phyloP scores from a whole-genome alignment of 1,284 basidiomycete species.

The Apiotrichum akiyoshidainum region DNA sequence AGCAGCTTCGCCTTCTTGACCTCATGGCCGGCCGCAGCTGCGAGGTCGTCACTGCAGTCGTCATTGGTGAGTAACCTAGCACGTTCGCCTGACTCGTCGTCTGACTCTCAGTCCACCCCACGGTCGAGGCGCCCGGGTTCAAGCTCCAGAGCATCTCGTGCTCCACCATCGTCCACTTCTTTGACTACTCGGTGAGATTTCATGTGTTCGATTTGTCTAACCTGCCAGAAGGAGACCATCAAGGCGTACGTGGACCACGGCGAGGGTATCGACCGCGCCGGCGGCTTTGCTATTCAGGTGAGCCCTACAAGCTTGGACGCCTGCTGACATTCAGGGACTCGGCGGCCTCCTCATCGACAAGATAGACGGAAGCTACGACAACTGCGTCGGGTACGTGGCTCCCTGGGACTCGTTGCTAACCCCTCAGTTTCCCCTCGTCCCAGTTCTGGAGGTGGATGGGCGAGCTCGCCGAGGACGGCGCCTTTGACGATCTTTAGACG shows the following conservation, averaged over 20 bases:
- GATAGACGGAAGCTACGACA: slow-evolving; percentile 88
- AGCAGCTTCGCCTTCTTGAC: slow-evolving; percentile 57
- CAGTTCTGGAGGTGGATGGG: slow-evolving; percentile 50
- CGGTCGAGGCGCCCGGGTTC: slow-evolving; percentile 80
- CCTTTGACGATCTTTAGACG: slow-evolving; percentile 44
- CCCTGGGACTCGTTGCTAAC: slow-evolving; percentile 1
- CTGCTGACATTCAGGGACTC: slow-evolving; percentile 58
- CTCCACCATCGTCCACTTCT: slow-evolving; percentile 74
- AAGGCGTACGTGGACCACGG: slow-evolving; percentile 82
- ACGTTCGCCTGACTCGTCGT: not conserved
- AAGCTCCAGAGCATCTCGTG: slow-evolving; percentile 80
- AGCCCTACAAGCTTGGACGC: slow-evolving; percentile 4
- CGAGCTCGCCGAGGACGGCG: slow-evolving; percentile 43
- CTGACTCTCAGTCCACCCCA: slow-evolving; percentile 65
- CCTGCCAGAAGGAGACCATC: slow-evolving; percentile 54
- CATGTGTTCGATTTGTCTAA: not conserved
- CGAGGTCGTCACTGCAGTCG: slow-evolving; percentile 87
- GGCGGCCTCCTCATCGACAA: slow-evolving; percentile 76
- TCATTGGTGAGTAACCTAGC: slow-evolving; percentile 59
- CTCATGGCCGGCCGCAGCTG: slow-evolving; percentile 81
- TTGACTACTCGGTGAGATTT: slow-evolving; percentile 60
- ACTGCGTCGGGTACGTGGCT: slow-evolving; percentile 67
- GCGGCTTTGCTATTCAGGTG: slow-evolving; percentile 93
- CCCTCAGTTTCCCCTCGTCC: slow-evolving; percentile 41
- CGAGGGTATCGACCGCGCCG: slow-evolving; percentile 87